Percentiles rank a stretch among this genome's conserved stretches.
phyloP scores from a whole-genome alignment of 208 protist genomes.

The Leishmania tarentolae region DNA sequence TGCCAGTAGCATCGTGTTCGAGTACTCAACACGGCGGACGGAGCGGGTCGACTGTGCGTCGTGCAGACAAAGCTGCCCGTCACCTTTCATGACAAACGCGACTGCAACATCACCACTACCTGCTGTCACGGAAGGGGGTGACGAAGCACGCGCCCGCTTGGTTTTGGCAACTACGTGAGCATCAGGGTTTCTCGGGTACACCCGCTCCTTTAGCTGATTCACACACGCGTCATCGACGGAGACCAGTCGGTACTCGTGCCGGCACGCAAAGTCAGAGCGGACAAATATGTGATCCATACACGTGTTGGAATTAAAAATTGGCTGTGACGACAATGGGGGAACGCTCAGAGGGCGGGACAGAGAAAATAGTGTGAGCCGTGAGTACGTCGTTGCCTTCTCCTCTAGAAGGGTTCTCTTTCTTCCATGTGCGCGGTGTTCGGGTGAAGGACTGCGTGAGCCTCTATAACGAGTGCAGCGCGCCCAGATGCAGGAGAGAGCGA shows the following conservation, averaged over 20 bases:
- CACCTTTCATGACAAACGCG: conserved; percentile 51
- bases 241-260: conserved; percentile 52
- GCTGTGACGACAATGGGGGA: neutral
- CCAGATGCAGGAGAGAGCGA: neutral
- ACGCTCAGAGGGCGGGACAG: neutral
- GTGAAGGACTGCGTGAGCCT: neutral
- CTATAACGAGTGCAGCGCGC: neutral
- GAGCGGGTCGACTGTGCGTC: conserved; percentile 35
- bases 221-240: conserved; percentile 40
- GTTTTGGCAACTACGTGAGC: too few species aligned
- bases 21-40: conserved; percentile 80
- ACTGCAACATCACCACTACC: conserved; percentile 11
- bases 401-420: neutral
- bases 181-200: neutral
- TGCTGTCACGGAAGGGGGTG: neutral
- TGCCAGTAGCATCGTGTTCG: conserved; percentile 72
- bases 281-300: conserved; percentile 55
- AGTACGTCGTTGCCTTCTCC: neutral
- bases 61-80: conserved; percentile 39
- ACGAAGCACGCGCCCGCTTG: neutral
- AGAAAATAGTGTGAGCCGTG: neutral
- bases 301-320: neutral
- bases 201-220: conserved; percentile 7
- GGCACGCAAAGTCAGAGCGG: conserved; percentile 38
- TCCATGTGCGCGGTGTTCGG: neutral